Evolutionary conservation across 1,284 basidiomycete genomes (phyloP).

Genomic region (Xerocomus cyaneibrunnescens): DNA sequence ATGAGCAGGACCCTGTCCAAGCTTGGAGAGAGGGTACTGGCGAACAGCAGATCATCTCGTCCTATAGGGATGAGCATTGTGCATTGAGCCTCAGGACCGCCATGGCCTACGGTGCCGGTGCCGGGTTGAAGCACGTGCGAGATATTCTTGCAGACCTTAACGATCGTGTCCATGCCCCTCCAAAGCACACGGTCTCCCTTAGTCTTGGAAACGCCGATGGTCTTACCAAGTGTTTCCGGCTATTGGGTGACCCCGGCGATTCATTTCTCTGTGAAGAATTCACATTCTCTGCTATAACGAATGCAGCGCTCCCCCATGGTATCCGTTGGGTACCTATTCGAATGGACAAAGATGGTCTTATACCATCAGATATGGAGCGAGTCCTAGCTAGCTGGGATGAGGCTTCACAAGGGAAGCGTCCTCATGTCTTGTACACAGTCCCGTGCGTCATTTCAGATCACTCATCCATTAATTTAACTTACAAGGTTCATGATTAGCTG

Average conservation of each 20-base stretch:
- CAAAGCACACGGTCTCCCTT: constrained; percentile 32
- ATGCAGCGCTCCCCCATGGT: constrained; percentile 41
- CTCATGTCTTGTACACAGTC: constrained; percentile 34
- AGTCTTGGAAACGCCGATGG: constrained; percentile 39
- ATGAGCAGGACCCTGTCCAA: constrained; percentile 29
- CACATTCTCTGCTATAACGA: constrained; percentile 45
- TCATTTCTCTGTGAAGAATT: constrained; percentile 53
- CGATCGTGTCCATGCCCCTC: constrained; percentile 33
- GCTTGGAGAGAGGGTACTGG: constrained; percentile 28
- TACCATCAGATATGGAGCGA: constrained; percentile 50
- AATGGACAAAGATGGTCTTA: constrained; percentile 55
- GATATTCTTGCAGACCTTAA: constrained; percentile 33
- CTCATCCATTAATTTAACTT: neutral
- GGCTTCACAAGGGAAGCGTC: constrained; percentile 34
- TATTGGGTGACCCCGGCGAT: constrained; percentile 52
- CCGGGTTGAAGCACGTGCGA: constrained; percentile 31
- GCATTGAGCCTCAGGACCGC: constrained; percentile 32
- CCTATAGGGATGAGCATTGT: constrained; percentile 30
- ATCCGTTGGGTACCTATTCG: constrained; percentile 46
- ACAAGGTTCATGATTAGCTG: constrained; percentile 26
- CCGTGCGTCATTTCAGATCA: constrained; percentile 24
- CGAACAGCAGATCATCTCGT: constrained; percentile 29
- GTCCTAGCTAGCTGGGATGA: constrained; percentile 51
- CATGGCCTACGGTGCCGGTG: constrained; percentile 32
- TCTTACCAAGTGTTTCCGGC: constrained; percentile 39